A percentile compares a stretch with the other conserved stretches of the same genome.
phyloP scores from a whole-genome alignment of 1,284 basidiomycete genomes.

The Cryptococcus neoformans region DNA sequence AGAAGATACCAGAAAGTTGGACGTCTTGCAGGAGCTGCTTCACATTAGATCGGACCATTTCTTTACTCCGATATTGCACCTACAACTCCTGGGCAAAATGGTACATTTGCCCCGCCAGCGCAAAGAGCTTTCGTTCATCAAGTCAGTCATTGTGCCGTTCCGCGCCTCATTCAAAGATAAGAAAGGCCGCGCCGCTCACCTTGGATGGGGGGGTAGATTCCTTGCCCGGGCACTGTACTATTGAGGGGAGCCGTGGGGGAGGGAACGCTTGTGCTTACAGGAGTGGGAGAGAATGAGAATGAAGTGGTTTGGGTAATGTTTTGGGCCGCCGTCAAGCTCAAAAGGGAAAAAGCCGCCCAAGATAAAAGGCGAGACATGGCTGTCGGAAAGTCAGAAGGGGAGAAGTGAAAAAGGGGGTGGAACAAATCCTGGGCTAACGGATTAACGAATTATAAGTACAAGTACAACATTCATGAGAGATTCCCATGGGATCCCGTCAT shows the following conservation, averaged over 20 bases:
- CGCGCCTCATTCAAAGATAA: constrained; percentile 56
- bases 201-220: constrained; percentile 65
- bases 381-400: not conserved
- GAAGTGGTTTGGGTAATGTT: constrained; percentile 21
- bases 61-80: constrained; percentile 33
- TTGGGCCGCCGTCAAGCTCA: constrained; percentile 6
- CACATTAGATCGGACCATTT: not conserved
- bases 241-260: constrained; percentile 60
- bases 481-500: no score
- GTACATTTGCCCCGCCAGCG: constrained; percentile 55
- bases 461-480: not conserved
- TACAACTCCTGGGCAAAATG: constrained; percentile 77
- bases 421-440: not conserved
- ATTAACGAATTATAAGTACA: not conserved
- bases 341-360: not conserved
- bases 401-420: not conserved
- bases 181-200: constrained; percentile 44
- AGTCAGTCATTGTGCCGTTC: not conserved
- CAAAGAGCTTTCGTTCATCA: constrained; percentile 28
- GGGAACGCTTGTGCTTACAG: constrained; percentile 62
- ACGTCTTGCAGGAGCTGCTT: constrained; percentile 77
- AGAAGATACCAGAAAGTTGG: constrained; percentile 69
- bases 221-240: constrained; percentile 63
- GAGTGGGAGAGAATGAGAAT: constrained; percentile 32
- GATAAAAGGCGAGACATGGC: no score